Base-by-base conservation (phyloP, 768 basidiomycete species). In the Leccinum rimulosum region DNA sequence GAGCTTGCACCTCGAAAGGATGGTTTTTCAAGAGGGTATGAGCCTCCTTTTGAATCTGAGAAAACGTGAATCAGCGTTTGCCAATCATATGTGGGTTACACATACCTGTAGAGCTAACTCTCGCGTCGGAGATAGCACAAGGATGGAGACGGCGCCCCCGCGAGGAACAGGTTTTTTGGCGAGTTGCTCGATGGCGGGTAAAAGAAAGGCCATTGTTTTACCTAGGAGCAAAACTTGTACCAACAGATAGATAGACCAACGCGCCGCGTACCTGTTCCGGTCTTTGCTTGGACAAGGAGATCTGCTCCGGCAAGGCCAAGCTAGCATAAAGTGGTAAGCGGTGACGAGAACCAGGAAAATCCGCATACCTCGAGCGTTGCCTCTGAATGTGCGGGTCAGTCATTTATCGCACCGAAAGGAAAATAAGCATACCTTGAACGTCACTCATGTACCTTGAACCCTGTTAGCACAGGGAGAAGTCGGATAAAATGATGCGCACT, bases 71-170 rank as follows among this genome's bases (percentile, higher is more conserved):
- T 69, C 1, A 65, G 25, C 0, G n/a, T 40, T 12, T 40, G 2
- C 6, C 43, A 4, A 30, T 15, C 25, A 2, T 30, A 36, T 4
- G 8, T 0, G 7, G 3, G 10, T 9, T 11, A 66, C 67, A 77
- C 81, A 70, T 52, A 88, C 88, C 74, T 90, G 88, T 64, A 84
- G 81, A 2, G 87, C 89, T 35, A 91, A 72, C 68, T 91, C 89
- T 58, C 88, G 79, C 1, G 89, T 91, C 0, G 89, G 89, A 4
- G 88, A 86, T 30, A 91, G 64, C 2, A 91, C 82, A 27, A 87
- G 79, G 40, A 86, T 82, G 19, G 84, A 88, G 31, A 85, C 79
- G 0, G 57, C n/a, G 0, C 61, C 67, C 6, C 0, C 15, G 53
- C 54, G 61, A 27, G 49, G 36, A 38, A 61, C 68, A 55, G 80